phyloP scores from a whole-genome alignment of 1,284 basidiomycete species.

The Puccinia brachypodii region DNA sequence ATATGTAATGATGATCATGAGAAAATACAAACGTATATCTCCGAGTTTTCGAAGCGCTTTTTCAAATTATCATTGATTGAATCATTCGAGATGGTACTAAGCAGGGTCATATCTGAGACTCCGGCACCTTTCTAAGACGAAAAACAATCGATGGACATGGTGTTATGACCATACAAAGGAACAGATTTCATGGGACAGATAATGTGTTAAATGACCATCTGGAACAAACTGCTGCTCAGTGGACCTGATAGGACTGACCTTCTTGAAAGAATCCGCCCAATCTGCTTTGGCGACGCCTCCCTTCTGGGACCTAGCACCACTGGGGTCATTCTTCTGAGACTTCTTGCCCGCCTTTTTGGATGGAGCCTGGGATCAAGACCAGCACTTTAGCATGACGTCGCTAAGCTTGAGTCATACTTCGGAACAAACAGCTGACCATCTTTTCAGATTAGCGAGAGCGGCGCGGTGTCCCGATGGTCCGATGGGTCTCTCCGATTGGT shows the following conservation, averaged over 20 bases:
- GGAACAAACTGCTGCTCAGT: neutral
- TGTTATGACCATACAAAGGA: neutral
- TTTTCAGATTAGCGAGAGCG: neutral
- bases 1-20: neutral
- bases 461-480: neutral
- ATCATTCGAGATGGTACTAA: conserved; percentile 96
- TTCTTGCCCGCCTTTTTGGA: conserved; percentile 46
- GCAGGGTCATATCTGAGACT: conserved; percentile 96
- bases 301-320: conserved; percentile 12
- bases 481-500: neutral
- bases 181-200: neutral
- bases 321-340: conserved; percentile 31
- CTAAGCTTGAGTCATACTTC: neutral
- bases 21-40: conserved; percentile 74
- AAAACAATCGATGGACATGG: neutral
- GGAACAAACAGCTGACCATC: conserved; percentile 9
- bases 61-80: conserved; percentile 97
- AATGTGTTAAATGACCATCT: conserved; percentile 6
- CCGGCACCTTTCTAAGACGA: conserved; percentile 64
- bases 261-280: conserved; percentile 49
- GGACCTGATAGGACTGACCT: conserved; percentile 35
- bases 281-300: conserved; percentile 44
- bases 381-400: neutral
- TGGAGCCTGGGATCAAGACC: conserved; percentile 19
- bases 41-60: conserved; percentile 89